Percentiles rank a stretch among this genome's conserved stretches.
phyloP scores from a whole-genome alignment of 1,284 basidiomycete genomes.

The Boletus semigastroideus region DNA sequence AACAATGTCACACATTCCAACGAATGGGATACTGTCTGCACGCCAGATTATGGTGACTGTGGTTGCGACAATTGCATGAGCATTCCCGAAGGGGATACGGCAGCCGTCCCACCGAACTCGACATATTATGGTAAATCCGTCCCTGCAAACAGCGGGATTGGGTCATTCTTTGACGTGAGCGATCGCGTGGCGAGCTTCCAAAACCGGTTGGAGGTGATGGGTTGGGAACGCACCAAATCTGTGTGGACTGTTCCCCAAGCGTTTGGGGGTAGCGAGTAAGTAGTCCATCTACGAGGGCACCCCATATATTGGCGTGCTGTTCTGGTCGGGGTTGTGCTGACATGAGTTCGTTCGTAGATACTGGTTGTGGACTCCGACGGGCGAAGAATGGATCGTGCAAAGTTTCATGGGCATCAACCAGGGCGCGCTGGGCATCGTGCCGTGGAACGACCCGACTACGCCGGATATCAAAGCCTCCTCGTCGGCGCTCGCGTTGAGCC shows the following conservation, averaged over 20 bases:
- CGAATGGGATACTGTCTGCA: constrained; percentile 53
- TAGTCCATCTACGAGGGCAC: constrained; percentile 1
- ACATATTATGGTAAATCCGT: constrained; percentile 20
- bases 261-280: constrained; percentile 55
- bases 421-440: constrained; percentile 62
- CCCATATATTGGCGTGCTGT: background rate
- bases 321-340: background rate
- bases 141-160: constrained; percentile 33
- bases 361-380: constrained; percentile 66
- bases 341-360: constrained; percentile 42
- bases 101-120: constrained; percentile 27
- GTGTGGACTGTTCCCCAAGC: constrained; percentile 79
- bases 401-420: constrained; percentile 69
- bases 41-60: constrained; percentile 64
- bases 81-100: constrained; percentile 23
- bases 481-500: constrained; percentile 49
- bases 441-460: constrained; percentile 68
- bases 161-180: constrained; percentile 53
- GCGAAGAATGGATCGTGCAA: constrained; percentile 66
- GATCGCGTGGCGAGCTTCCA: constrained; percentile 62
- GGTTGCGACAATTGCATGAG: constrained; percentile 59
- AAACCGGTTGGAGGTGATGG: constrained; percentile 56
- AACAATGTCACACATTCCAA: constrained; percentile 69
- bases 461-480: constrained; percentile 58
- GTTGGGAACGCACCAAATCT: constrained; percentile 53